Percentiles rank a stretch among this genome's conserved stretches.
These are phyloP conservation scores for Paramecium primaurelia DNA, from an alignment of 73 alveolate species.

Conservation along the genomic window DNA sequence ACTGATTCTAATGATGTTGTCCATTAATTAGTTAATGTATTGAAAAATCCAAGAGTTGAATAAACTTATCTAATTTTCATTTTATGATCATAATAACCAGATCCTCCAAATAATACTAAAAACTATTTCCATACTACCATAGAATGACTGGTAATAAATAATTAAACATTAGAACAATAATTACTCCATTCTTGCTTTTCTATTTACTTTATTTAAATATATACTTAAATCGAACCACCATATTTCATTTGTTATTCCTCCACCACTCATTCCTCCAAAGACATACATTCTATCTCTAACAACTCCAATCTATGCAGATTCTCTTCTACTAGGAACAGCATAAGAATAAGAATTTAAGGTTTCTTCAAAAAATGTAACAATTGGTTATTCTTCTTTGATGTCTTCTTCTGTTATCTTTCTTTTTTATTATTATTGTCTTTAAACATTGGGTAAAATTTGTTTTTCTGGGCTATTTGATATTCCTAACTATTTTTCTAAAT, in stretches of 20 bases:
- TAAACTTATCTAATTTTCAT: conserved; percentile 33
- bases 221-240: conserved; percentile 32
- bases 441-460: background rate
- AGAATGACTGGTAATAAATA: background rate
- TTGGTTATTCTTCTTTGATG: background rate
- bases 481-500: conserved; percentile 22
- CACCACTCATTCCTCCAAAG: conserved; percentile 47
- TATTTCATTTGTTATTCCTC: background rate
- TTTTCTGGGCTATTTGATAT: background rate
- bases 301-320: background rate
- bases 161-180: background rate
- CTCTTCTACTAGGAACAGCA: conserved; percentile 50
- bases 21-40: conserved; percentile 6
- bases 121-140: background rate
- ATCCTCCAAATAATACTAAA: conserved; percentile 11
- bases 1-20: background rate
- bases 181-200: conserved; percentile 8
- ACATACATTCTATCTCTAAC: conserved; percentile 19
- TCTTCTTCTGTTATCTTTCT: background rate
- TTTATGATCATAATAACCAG: conserved; percentile 24
- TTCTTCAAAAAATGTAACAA: conserved; percentile 9
- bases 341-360: background rate
- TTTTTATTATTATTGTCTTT: background rate
- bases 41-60: background rate
- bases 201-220: background rate